Conservation (phyloP, 306 rosid species). For the Crotalaria pallida region DNA sequence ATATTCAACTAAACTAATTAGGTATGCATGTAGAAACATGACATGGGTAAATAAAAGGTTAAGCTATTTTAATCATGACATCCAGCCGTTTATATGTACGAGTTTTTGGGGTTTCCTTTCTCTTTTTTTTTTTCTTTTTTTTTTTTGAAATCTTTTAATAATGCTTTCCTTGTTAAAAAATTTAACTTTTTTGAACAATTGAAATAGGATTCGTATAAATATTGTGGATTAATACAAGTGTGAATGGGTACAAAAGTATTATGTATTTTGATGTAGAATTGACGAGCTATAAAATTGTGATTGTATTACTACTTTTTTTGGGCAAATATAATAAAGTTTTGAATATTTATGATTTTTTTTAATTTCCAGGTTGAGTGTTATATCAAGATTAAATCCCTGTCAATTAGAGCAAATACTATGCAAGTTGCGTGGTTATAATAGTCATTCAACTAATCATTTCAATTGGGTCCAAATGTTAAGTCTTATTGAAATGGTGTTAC, state of each 20-base stretch:
- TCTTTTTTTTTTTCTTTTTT: too few relatives aligned
- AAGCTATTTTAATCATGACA: conserved; percentile 19
- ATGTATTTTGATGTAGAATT: too few relatives aligned
- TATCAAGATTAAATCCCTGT: not conserved
- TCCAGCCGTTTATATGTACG: not conserved
- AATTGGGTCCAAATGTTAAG: conserved; percentile 27
- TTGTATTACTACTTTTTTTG: too few relatives aligned
- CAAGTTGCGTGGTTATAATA: conserved; percentile 17
- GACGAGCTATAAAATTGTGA: too few relatives aligned
- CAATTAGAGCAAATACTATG: conserved; percentile 12
- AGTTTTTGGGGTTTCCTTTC: not conserved
- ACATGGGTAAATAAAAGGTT: conserved; percentile 1
- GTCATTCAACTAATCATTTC: conserved; percentile 18
- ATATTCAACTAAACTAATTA: conserved; percentile 8
- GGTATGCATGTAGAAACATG: not conserved
- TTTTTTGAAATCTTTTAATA: too few relatives aligned
- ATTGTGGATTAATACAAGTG: too few relatives aligned
- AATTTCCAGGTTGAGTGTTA: not conserved
- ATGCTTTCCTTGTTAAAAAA: too few relatives aligned
- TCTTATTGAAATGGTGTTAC: conserved; percentile 28
- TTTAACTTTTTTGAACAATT: too few relatives aligned
- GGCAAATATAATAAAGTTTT: too few relatives aligned
- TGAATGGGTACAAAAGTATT: too few relatives aligned
- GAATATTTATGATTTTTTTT: not conserved
- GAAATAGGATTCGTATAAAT: too few relatives aligned